Conservation (phyloP, 1,284 basidiomycete species). For the Dichomitus squalens region DNA sequence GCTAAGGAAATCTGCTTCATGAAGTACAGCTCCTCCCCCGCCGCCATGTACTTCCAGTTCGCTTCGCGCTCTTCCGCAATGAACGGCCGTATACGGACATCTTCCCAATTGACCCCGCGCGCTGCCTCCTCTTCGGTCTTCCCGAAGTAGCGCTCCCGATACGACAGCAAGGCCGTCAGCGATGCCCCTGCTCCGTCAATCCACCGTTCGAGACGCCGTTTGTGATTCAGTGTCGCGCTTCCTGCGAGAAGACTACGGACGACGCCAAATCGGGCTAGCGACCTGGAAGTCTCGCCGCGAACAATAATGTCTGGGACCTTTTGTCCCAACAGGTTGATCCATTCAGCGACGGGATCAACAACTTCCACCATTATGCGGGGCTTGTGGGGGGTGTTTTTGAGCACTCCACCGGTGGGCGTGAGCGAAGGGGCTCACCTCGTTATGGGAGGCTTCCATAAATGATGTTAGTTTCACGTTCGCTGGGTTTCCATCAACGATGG, state of each 20-base stretch:
- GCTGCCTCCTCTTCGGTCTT: not conserved
- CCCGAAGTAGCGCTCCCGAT: constrained; percentile 15
- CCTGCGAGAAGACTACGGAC: constrained; percentile 5
- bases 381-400: not conserved
- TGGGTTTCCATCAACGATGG: not conserved
- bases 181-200: not conserved
- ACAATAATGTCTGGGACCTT: constrained; percentile 1
- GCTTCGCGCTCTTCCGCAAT: constrained; percentile 30
- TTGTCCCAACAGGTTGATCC: not conserved
- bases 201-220: constrained; percentile 7
- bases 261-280: not conserved
- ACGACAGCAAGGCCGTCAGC: not conserved
- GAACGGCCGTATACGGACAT: constrained; percentile 40
- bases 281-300: not conserved
- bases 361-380: constrained; percentile 10
- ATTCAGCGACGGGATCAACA: not conserved
- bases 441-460: constrained; percentile 35
- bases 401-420: not conserved
- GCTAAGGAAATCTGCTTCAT: constrained; percentile 18
- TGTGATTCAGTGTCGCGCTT: constrained; percentile 3
- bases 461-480: constrained; percentile 31
- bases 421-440: constrained; percentile 28
- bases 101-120: constrained; percentile 36
- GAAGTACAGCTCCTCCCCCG: constrained; percentile 20
- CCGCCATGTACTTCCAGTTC: constrained; percentile 28